Evolutionary conservation across 2,329 filamentous ascomycete genomes (phyloP).

Genomic region (Penicillium brevicompactum): DNA sequence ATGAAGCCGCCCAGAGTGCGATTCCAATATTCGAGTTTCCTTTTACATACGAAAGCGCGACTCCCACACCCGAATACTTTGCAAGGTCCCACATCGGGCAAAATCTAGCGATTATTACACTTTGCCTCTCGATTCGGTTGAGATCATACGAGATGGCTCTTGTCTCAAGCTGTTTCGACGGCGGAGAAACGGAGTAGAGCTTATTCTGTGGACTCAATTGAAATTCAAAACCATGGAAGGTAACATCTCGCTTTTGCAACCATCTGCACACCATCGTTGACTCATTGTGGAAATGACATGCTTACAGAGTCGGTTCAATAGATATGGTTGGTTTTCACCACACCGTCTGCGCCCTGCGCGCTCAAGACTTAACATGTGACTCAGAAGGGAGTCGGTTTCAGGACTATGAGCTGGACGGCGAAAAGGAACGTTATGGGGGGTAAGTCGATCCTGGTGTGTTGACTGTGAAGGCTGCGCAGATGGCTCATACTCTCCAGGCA

Average conservation of each 20-base stretch:
- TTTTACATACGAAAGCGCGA: slow-evolving; percentile 57
- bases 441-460: slow-evolving; percentile 26
- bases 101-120: slow-evolving; percentile 51
- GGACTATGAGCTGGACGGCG: slow-evolving; percentile 53
- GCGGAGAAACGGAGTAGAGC: slow-evolving; percentile 38
- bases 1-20: slow-evolving; percentile 50
- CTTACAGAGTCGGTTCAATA: slow-evolving; percentile 21
- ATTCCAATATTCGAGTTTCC: slow-evolving; percentile 46
- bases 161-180: slow-evolving; percentile 44
- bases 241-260: slow-evolving; percentile 18
- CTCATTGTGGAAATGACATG: neutral
- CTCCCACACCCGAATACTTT: slow-evolving; percentile 56
- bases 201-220: slow-evolving; percentile 56
- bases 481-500: slow-evolving; percentile 42
- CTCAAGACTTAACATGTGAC: slow-evolving; percentile 50
- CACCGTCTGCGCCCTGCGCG: slow-evolving; percentile 59
- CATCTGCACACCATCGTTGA: neutral
- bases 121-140: slow-evolving; percentile 52
- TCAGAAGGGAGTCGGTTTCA: slow-evolving; percentile 43
- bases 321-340: slow-evolving; percentile 61
- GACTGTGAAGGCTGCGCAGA: too few relatives aligned
- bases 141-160: slow-evolving; percentile 39
- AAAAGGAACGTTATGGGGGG: slow-evolving; percentile 54
- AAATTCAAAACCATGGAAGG: slow-evolving; percentile 59
- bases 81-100: slow-evolving; percentile 47